These are phyloP conservation scores for Torulaspora indica DNA, from an alignment of 805 yeast species.

Conservation along the genomic window DNA sequence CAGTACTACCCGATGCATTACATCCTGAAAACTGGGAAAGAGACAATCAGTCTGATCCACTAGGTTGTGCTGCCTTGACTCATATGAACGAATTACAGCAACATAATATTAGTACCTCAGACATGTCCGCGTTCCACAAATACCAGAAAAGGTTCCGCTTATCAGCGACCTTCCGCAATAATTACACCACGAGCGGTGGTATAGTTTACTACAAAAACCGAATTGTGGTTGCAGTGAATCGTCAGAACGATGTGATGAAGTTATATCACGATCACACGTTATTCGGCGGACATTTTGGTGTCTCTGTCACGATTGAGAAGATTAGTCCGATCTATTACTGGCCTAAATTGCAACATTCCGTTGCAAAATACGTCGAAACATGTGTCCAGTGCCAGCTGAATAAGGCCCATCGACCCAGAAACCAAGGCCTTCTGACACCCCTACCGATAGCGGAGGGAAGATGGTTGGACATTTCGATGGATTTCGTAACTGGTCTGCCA, in stretches of 20 bases:
- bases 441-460: slow-evolving; percentile 14
- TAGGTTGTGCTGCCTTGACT: background rate
- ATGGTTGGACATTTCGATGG: no score
- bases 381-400: background rate
- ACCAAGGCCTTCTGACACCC: slow-evolving; percentile 12
- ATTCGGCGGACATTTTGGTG: slow-evolving; percentile 16
- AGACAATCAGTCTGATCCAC: background rate
- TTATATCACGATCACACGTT: slow-evolving; percentile 8
- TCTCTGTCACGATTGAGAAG: slow-evolving; percentile 5
- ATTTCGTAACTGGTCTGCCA: no score
- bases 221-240: background rate
- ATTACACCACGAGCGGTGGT: background rate
- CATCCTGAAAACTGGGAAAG: background rate
- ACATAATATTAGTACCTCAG: background rate
- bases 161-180: background rate
- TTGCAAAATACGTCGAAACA: background rate
- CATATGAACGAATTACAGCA: background rate
- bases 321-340: slow-evolving; percentile 10
- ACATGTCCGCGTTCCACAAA: background rate
- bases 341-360: slow-evolving; percentile 2
- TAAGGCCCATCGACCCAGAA: background rate
- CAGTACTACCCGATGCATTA: background rate
- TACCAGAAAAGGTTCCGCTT: background rate
- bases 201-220: background rate
- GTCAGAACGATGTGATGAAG: background rate